Evolutionary conservation across 805 yeast species (phyloP).

Genomic region (Candida endomychidarum): DNA sequence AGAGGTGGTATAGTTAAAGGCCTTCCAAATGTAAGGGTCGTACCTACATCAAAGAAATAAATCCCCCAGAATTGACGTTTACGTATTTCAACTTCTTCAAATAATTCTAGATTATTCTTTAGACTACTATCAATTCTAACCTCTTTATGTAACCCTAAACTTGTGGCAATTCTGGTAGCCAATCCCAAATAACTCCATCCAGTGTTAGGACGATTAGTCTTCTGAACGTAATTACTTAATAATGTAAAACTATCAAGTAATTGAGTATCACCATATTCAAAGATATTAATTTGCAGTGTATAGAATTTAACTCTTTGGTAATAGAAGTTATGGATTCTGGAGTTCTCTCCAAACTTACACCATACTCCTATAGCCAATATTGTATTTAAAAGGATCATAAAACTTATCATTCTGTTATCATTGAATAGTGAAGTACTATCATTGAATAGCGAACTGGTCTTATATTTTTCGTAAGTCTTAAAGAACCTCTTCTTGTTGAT

Average conservation of each 20-base stretch:
- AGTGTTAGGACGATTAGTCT: slow-evolving; percentile 20
- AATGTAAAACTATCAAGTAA: slow-evolving; percentile 21
- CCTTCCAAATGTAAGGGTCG: slow-evolving; percentile 22
- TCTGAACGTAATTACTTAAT: slow-evolving; percentile 21
- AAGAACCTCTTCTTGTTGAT: slow-evolving; percentile 20
- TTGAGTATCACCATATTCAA: slow-evolving; percentile 21
- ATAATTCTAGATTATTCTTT: slow-evolving; percentile 12
- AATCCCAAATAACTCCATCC: slow-evolving; percentile 23
- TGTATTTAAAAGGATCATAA: slow-evolving; percentile 19
- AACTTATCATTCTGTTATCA: slow-evolving; percentile 16
- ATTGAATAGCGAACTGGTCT: slow-evolving; percentile 7
- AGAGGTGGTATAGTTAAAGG: slow-evolving; percentile 22
- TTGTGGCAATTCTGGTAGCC: slow-evolving; percentile 21
- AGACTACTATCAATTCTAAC: slow-evolving; percentile 15
- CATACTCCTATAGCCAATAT: slow-evolving; percentile 22
- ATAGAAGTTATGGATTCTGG: slow-evolving; percentile 19
- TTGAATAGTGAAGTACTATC: too few species aligned
- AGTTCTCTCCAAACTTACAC: slow-evolving; percentile 23
- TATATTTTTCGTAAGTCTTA: slow-evolving; percentile 14
- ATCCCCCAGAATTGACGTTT: slow-evolving; percentile 25
- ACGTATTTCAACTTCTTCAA: slow-evolving; percentile 20
- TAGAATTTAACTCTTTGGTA: slow-evolving; percentile 19
- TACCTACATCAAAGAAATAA: slow-evolving; percentile 23
- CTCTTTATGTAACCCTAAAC: slow-evolving; percentile 22
- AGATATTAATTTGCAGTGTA: slow-evolving; percentile 17